Conservation (phyloP, 805 yeast genomes). For the Pichia phayaonensis region DNA sequence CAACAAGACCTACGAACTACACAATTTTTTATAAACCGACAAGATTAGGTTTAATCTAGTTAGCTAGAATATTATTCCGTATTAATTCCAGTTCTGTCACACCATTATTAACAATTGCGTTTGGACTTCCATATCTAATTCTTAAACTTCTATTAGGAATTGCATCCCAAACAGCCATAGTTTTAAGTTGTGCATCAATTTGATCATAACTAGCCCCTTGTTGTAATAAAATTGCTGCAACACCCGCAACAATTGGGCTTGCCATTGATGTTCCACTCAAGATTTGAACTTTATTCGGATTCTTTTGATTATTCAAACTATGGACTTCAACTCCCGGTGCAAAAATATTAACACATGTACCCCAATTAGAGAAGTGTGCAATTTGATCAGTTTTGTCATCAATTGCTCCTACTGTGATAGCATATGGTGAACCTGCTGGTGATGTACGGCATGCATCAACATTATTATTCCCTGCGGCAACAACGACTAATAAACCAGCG, state of each 20-base stretch:
- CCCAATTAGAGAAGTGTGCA: conserved; percentile 87
- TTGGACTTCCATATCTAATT: conserved; percentile 51
- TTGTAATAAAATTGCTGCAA: conserved; percentile 47
- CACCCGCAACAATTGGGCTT: conserved; percentile 65
- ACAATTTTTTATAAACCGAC: too few relatives aligned
- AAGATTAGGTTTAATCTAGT: too few relatives aligned
- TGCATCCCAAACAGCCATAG: conserved; percentile 38
- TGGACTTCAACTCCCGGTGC: conserved; percentile 71
- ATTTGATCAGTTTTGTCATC: conserved; percentile 64
- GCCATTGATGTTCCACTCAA: conserved; percentile 82
- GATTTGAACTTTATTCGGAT: conserved; percentile 20
- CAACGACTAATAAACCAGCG: conserved; percentile 65
- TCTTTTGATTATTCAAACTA: conserved; percentile 37
- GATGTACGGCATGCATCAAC: conserved; percentile 75
- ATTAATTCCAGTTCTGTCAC: not conserved
- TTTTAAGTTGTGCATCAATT: conserved; percentile 36
- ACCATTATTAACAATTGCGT: conserved; percentile 38
- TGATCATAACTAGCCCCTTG: conserved; percentile 39
- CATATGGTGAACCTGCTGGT: conserved; percentile 71
- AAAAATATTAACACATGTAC: conserved; percentile 80
- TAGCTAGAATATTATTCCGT: not conserved
- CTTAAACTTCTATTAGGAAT: conserved; percentile 40
- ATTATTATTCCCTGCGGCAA: conserved; percentile 83
- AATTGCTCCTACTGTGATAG: conserved; percentile 82
- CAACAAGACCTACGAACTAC: too few relatives aligned